Base-by-base conservation (phyloP, 1,139 yeast genomes). In the Geotrichum citri-aurantii region DNA sequence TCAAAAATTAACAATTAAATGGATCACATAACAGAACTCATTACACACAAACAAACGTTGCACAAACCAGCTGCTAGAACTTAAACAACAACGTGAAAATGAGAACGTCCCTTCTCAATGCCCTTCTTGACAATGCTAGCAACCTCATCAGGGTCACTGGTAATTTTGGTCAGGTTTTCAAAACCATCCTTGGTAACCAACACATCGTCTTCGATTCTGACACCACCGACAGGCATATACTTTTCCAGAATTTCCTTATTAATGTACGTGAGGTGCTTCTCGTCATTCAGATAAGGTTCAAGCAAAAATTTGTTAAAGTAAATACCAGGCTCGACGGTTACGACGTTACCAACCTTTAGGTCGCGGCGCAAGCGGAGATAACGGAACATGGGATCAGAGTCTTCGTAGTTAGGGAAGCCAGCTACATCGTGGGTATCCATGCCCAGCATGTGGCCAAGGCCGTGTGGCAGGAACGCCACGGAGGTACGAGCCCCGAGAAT, bases 341-440 rank as follows among this genome's bases (percentile, higher is more conserved):
- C 81, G 27, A 88, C 93, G 96, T 92, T 90, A 17, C 89, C 88
- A 56, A 78, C 77, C 71, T 83, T 77, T 60, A 93, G 79, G 0
- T 75, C 71, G 69, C 98, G 82, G 69, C 98, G 82, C 61, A 93
- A 75, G 71, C 99, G 83, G 69, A 93, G 80, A 71, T 88, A 89
- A 61, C 81, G 76, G 67, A 89, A 79, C 73, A 86, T 78, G 42
- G 88, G 86, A 69, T 93, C 85, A 3, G 87, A 80, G 70, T 93
- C 98, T 1, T 84, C 82, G 71, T 91, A 91, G 73, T 93, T 84
- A 24, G 98, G 84, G 62, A 79, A 70, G 1, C 98, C 98, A 52
- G 90, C 98, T 54, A 90, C 95, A 73, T 93, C 99, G 72, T 93
- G 99, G 11, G 96, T 90, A 70, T 92, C 97, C 86, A 93, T 81